Conservation (phyloP, 2,329 filamentous ascomycete species). For the Metarhizium robertsii region DNA sequence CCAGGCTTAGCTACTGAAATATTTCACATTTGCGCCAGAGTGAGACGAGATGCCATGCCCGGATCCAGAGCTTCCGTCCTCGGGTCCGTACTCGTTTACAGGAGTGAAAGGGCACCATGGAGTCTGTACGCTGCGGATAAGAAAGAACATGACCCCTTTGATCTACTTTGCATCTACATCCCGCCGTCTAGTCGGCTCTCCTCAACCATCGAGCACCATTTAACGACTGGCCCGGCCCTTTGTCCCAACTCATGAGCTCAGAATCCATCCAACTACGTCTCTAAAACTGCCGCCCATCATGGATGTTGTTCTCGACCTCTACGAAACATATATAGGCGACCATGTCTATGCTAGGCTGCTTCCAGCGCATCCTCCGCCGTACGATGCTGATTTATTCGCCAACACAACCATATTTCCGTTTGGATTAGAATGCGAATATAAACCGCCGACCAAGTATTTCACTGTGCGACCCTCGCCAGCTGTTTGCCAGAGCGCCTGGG, state of each 20-base stretch:
- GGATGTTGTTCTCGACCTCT: conserved; percentile 84
- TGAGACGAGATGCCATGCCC: not conserved
- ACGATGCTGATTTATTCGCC: conserved; percentile 39
- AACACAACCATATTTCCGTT: conserved; percentile 48
- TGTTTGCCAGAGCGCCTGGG: conserved; percentile 70
- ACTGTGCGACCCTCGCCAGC: conserved; percentile 60
- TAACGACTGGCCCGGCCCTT: not conserved
- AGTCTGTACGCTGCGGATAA: no score
- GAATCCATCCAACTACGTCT: not conserved
- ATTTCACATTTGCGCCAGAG: no score
- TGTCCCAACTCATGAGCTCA: no score
- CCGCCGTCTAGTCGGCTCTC: not conserved
- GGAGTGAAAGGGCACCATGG: not conserved
- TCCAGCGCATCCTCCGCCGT: conserved; percentile 47
- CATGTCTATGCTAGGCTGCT: conserved; percentile 62
- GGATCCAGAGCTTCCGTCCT: not conserved
- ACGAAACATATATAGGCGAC: conserved; percentile 76
- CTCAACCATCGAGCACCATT: not conserved
- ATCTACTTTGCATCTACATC: not conserved
- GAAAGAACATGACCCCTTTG: no score
- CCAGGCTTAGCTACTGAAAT: no score
- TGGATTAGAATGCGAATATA: conserved; percentile 52
- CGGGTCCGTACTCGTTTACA: no score
- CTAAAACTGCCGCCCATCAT: conserved; percentile 40
- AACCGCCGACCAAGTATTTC: conserved; percentile 64